Percentiles rank a stretch among this genome's conserved stretches.
phyloP scores from a whole-genome alignment of 345 rosid genomes.

The Eucalyptus albens region DNA sequence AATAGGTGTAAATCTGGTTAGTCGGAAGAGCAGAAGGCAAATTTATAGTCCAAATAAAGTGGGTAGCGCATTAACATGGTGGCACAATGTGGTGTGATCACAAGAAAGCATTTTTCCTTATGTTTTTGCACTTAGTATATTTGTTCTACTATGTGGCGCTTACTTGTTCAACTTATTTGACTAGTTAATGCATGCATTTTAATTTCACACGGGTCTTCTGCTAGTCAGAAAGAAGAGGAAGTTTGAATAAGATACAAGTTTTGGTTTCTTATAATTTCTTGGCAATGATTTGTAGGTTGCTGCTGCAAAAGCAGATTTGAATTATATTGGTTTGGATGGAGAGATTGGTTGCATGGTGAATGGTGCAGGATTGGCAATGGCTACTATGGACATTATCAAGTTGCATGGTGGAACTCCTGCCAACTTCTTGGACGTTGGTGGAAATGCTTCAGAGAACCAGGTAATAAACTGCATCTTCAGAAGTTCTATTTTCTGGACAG shows the following conservation, averaged over 20 bases:
- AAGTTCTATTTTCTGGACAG: not conserved
- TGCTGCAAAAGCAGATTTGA: slow-evolving; percentile 93
- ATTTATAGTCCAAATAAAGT: not conserved
- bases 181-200: not conserved
- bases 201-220: not conserved
- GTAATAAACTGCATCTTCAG: slow-evolving; percentile 14
- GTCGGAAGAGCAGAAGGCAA: not conserved
- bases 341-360: slow-evolving; percentile 99
- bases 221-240: not conserved
- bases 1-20: not conserved
- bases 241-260: not conserved
- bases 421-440: slow-evolving; percentile 97
- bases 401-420: slow-evolving; percentile 99
- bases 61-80: not conserved
- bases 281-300: slow-evolving; percentile 46
- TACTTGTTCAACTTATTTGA: not conserved
- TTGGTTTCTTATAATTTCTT: not conserved
- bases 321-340: slow-evolving; percentile 96
- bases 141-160: not conserved
- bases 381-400: slow-evolving; percentile 98
- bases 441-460: slow-evolving; percentile 96
- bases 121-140: not conserved
- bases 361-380: slow-evolving; percentile 99
- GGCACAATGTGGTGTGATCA: not conserved
- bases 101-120: not conserved